phyloP scores from a whole-genome alignment of 352 stramenopile species.

The Globisporangium recalcitrans region DNA sequence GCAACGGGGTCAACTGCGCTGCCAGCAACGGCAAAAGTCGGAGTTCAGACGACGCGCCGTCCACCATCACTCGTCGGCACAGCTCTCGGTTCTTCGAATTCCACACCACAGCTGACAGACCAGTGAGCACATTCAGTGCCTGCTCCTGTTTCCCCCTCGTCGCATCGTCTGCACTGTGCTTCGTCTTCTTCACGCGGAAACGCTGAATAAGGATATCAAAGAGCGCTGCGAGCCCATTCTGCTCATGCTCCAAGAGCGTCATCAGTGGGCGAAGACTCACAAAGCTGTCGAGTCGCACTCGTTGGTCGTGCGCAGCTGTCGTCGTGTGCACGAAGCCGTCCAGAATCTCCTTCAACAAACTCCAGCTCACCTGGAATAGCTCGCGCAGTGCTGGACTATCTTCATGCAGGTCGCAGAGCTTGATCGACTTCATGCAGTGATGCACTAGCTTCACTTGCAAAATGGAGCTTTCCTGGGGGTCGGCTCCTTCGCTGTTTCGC shows the following conservation, averaged over 20 bases:
- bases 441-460: slow-evolving; percentile 50
- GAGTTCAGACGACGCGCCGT: slow-evolving; percentile 19
- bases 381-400: slow-evolving; percentile 11
- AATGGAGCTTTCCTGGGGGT: slow-evolving; percentile 12
- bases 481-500: slow-evolving; percentile 1
- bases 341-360: slow-evolving; percentile 50
- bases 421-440: slow-evolving; percentile 49
- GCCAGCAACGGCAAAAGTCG: slow-evolving; percentile 44
- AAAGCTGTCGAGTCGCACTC: slow-evolving; percentile 31
- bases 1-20: slow-evolving; percentile 36
- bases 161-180: neutral
- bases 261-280: slow-evolving; percentile 41
- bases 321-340: slow-evolving; percentile 34
- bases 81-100: slow-evolving; percentile 42
- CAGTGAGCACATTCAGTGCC: slow-evolving; percentile 38
- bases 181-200: slow-evolving; percentile 26
- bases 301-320: slow-evolving; percentile 22
- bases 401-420: slow-evolving; percentile 29
- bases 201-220: slow-evolving; percentile 48
- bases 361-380: slow-evolving; percentile 66
- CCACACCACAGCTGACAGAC: slow-evolving; percentile 47
- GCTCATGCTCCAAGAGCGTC: slow-evolving; percentile 44
- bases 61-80: slow-evolving; percentile 44
- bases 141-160: slow-evolving; percentile 28
- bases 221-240: slow-evolving; percentile 38